Evolutionary conservation across 2,329 filamentous ascomycete genomes (phyloP), one percentile per base, ranked within the genome.

Genomic region (Calonectria montana): DNA sequence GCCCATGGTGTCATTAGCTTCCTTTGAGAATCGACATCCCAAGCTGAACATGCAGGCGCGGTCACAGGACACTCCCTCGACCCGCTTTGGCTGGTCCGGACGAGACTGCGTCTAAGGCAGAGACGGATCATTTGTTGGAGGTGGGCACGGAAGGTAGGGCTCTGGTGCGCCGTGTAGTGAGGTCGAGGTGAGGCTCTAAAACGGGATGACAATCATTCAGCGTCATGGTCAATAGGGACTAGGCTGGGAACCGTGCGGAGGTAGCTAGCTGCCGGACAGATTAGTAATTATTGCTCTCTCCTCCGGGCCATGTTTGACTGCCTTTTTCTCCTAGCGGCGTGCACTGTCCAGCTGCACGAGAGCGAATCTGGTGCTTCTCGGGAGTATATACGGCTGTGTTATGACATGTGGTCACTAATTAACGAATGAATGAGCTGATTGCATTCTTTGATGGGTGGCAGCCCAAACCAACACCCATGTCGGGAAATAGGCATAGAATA

Each of bases 211-310:
- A 68, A 66, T 67, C 27, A 45, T 48, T 62, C 70, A 48, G 48
- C 70, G 65, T 79, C 7, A 35, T 35, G 31, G 31, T 35, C 74
- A 77, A 75, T 70, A 71, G 68, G 67, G 69, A 45, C 45, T 13
- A 16, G 29, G 45, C 15, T n/a, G 37, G 45, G 47, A 27, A 48
- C 37, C 39, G 31, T 39, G 55, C 55, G 21, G 23, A 29, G 23
- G 31, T 10, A 35, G 39, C 31, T 12, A 55, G n/a, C 31, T n/a
- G n/a, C n/a, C n/a, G n/a, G n/a, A n/a, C n/a, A n/a, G n/a, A n/a
- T n/a, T n/a, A n/a, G n/a, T n/a, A n/a, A 29, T n/a, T 18, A 69
- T 67, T 72, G 65, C 72, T 64, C 53, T 57, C 43, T 37, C 45
- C 61, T n/a, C 41, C 31, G 50, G 29, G 21, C 43, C 18, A n/a